Evolutionary conservation across 805 yeast genomes (phyloP).

Genomic region (Myxozyma sirexii): DNA sequence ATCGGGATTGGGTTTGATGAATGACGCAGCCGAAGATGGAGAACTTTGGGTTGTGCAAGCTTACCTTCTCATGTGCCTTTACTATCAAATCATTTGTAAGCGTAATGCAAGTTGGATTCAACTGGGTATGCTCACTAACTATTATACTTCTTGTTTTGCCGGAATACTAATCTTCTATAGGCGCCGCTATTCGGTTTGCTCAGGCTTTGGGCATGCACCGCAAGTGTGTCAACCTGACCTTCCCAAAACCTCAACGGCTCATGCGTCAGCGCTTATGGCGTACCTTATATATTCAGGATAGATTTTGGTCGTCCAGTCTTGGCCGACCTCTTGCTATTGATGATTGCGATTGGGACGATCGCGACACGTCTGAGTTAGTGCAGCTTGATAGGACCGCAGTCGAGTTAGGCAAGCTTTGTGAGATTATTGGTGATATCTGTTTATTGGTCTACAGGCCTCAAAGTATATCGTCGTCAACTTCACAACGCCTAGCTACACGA

Average conservation of each 20-base stretch:
- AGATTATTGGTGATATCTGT: slow-evolving; percentile 37
- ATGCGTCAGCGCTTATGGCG: slow-evolving; percentile 35
- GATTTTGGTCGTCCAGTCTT: slow-evolving; percentile 33
- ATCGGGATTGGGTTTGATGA: slow-evolving; percentile 43
- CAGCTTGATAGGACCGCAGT: slow-evolving; percentile 31
- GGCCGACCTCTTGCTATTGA: slow-evolving; percentile 36
- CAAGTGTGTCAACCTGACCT: slow-evolving; percentile 40
- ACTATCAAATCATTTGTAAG: slow-evolving; percentile 47
- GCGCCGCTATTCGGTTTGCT: slow-evolving; percentile 49
- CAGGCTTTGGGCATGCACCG: slow-evolving; percentile 48
- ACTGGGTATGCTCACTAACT: slow-evolving; percentile 40
- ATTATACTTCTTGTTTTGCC: neutral
- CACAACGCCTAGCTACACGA: slow-evolving; percentile 34
- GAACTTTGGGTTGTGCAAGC: slow-evolving; percentile 50
- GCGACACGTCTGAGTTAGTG: slow-evolving; percentile 29
- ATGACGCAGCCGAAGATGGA: slow-evolving; percentile 46
- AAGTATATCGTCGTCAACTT: slow-evolving; percentile 34
- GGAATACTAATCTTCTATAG: neutral
- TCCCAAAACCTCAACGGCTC: slow-evolving; percentile 33
- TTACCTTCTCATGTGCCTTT: slow-evolving; percentile 47
- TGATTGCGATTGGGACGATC: slow-evolving; percentile 37
- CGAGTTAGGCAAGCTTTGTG: slow-evolving; percentile 32
- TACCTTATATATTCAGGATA: slow-evolving; percentile 35
- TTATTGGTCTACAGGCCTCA: slow-evolving; percentile 35
- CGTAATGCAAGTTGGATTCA: slow-evolving; percentile 50